phyloP scores from a whole-genome alignment of 257 asterid genomes.

The Mitragyna speciosa region DNA sequence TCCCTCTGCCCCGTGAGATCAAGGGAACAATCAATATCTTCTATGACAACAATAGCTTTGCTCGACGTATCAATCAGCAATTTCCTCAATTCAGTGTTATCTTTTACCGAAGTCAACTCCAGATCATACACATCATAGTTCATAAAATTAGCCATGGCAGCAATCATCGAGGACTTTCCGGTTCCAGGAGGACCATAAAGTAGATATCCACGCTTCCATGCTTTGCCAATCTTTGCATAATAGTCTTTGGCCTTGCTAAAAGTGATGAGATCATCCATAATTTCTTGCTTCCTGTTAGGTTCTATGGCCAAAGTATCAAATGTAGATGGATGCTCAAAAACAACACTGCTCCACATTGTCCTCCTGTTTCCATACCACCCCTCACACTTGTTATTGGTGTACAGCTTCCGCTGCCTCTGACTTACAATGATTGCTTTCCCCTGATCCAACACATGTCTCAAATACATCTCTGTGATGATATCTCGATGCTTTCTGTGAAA shows the following conservation, averaged over 20 bases:
- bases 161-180: conserved; percentile 22
- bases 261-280: conserved; percentile 38
- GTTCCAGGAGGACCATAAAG: conserved; percentile 29
- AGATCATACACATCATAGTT: conserved; percentile 27
- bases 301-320: conserved; percentile 56
- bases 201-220: conserved; percentile 56
- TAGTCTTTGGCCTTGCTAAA: conserved; percentile 48
- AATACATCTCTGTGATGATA: conserved; percentile 21
- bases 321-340: conserved; percentile 53
- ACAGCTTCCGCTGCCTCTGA: conserved; percentile 49
- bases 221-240: conserved; percentile 58
- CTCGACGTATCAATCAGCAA: conserved; percentile 20
- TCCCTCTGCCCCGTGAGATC: conserved; percentile 27
- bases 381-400: conserved; percentile 44
- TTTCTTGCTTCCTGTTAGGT: conserved; percentile 43
- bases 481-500: conserved; percentile 41
- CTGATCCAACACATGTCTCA: conserved; percentile 43
- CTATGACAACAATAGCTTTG: conserved; percentile 23
- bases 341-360: conserved; percentile 51
- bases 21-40: conserved; percentile 29
- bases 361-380: too few relatives aligned
- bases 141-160: conserved; percentile 21
- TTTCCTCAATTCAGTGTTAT: conserved; percentile 20
- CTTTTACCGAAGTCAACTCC: conserved; percentile 22
- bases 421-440: conserved; percentile 47